Base-by-base conservation (phyloP, 2,329 filamentous ascomycete genomes). In the Pseudocercospora musae region DNA sequence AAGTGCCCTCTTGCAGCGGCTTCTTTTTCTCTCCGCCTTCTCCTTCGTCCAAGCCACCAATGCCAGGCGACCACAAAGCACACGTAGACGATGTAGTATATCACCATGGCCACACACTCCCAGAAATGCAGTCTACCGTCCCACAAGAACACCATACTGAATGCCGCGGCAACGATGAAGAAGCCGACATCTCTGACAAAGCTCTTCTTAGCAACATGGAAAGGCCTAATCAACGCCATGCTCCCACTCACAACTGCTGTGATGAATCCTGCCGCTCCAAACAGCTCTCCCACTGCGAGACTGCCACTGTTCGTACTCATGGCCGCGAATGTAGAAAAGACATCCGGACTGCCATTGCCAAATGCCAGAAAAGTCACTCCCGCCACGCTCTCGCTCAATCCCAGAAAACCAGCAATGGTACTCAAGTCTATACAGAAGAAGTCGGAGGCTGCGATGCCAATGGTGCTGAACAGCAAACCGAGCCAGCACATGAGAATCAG, bases 221-320 rank as follows among this genome's bases (percentile, higher is more conserved):
- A 99, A 58, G 96, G 95, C 66, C 91, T 85, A n/a, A 97, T 93
- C 59, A 99, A 78, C 13, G 94, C 95, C 95, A 99, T 99, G 60
- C 92, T 96, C 15, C 95, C 95, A 4, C 94, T 92, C 33, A 99
- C 95, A 18, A 99, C 94, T 1, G 93, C 90, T 1, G 93, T 96
- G 76, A 99, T 99, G 78, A 99, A 99, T 66, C 91, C 88, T 33
- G 95, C 95, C 10, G 95, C 95, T 33, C 95, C 95, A 58, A 99
- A 92, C 56, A 99, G 82, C 79, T 99, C 95, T 50, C 95, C 95
- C 44, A 99, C 87, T 0, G 95, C 95, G 82, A 99, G 85, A 79
- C 93, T 96, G n/a, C 94, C 94, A 74, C 93, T 97, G 73, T 98
- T 92, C 23, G 93, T 96, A 72, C 88, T 89, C 92, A 99, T 98